Conservation (phyloP, 306 rosid genomes). For the Begonia fuchsioides region DNA sequence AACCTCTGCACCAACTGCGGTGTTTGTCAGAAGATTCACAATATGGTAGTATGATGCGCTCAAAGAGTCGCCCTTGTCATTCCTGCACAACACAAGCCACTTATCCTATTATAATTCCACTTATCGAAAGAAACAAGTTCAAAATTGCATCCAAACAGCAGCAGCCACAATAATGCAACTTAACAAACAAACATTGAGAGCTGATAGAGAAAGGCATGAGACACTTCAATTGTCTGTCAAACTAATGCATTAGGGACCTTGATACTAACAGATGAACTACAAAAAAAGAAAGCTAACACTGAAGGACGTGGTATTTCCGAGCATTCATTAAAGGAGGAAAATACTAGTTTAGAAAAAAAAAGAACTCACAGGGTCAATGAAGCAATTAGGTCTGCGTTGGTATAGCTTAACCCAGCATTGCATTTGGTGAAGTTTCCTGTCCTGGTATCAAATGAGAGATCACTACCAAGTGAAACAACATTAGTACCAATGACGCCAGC, state of each 20-base stretch:
- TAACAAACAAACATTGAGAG: too few relatives aligned
- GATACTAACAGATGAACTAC: too few relatives aligned
- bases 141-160: not conserved
- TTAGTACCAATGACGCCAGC: constrained; percentile 68
- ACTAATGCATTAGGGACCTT: too few relatives aligned
- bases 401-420: constrained; percentile 55
- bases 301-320: too few relatives aligned
- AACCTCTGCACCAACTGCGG: constrained; percentile 80
- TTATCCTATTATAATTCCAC: constrained; percentile 11
- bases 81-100: constrained; percentile 31
- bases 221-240: too few relatives aligned
- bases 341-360: not conserved
- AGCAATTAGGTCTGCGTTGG: constrained; percentile 52
- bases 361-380: constrained; percentile 58
- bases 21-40: constrained; percentile 43
- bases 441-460: constrained; percentile 61
- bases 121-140: constrained; percentile 1
- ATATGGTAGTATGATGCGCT: constrained; percentile 69
- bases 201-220: too few relatives aligned
- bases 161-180: not conserved
- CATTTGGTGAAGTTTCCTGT: constrained; percentile 47
- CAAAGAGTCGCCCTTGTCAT: constrained; percentile 56
- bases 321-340: not conserved
- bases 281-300: too few relatives aligned
- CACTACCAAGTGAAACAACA: constrained; percentile 50